A percentile compares a stretch with the other conserved stretches of the same genome.
Conservation (phyloP, 306 rosid genomes). For the Herpetospermum pedunculosum region DNA sequence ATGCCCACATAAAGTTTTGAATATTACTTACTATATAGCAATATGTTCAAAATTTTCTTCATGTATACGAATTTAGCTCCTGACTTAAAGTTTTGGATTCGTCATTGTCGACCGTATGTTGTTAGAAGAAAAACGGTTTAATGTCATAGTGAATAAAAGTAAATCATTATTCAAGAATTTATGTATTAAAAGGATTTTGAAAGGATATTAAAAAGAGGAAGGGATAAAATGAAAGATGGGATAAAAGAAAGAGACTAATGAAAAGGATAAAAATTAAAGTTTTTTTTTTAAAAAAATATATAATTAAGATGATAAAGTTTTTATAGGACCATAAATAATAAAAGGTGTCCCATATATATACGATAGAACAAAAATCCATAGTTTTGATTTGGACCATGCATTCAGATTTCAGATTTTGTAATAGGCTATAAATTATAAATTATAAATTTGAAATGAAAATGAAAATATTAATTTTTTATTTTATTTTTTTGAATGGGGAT, state of each 20-base stretch:
- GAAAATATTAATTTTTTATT: neutral
- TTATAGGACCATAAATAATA: neutral
- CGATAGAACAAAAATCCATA: conserved; percentile 3
- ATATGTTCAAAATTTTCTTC: too few species aligned
- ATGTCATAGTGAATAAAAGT: neutral
- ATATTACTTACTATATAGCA: too few species aligned
- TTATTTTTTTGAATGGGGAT: neutral
- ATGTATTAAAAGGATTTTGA: neutral
- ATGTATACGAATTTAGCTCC: too few species aligned
- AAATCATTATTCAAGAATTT: neutral
- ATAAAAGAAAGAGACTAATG: neutral
- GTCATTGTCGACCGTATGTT: too few species aligned
- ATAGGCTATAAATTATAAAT: neutral
- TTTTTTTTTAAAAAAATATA: neutral
- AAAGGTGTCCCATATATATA: neutral
- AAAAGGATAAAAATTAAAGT: neutral
- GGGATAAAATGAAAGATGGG: neutral
- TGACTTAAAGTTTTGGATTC: too few species aligned
- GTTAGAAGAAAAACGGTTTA: too few species aligned
- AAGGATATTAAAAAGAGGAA: neutral
- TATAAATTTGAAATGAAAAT: neutral
- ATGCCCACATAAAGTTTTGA: too few species aligned
- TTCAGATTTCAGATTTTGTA: conserved; percentile 6
- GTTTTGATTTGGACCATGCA: neutral
- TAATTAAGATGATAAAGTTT: neutral